Conservation (phyloP, 192 early-diverging fungal species). For the Gonapodya sp. region DNA sequence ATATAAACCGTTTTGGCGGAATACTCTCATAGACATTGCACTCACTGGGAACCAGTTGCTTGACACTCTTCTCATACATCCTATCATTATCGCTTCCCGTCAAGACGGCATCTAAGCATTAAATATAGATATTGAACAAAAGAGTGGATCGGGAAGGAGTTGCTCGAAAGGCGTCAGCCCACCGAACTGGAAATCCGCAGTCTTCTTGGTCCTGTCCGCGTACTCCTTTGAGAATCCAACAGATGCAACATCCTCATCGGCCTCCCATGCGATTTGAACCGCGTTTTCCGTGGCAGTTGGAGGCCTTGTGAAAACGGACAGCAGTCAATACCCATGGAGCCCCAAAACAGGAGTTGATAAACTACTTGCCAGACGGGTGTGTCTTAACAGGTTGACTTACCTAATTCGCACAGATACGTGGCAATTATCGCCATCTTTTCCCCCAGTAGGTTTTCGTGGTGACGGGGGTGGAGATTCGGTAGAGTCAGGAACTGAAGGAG, state of each 20-base stretch:
- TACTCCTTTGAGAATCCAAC: not conserved
- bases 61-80: not conserved
- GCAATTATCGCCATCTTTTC: conserved; percentile 9
- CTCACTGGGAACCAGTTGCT: conserved; percentile 3
- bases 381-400: not conserved
- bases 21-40: not conserved
- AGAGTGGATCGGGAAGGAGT: not conserved
- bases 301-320: too few relatives aligned
- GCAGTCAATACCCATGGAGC: too few relatives aligned
- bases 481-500: not conserved
- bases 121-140: not conserved
- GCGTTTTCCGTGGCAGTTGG: not conserved
- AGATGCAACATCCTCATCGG: not conserved
- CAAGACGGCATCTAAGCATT: not conserved
- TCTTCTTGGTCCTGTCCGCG: not conserved
- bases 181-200: not conserved
- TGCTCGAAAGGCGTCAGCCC: not conserved
- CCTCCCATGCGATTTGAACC: not conserved
- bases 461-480: not conserved
- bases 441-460: not conserved
- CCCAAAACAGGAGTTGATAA: too few relatives aligned
- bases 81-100: not conserved
- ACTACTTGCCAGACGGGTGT: too few relatives aligned
- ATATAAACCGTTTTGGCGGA: not conserved
- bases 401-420: not conserved